A percentile compares a stretch with the other conserved stretches of the same genome.
Evolutionary conservation across 306 rosid species (phyloP).

Genomic region (Lathyrus sativus): DNA sequence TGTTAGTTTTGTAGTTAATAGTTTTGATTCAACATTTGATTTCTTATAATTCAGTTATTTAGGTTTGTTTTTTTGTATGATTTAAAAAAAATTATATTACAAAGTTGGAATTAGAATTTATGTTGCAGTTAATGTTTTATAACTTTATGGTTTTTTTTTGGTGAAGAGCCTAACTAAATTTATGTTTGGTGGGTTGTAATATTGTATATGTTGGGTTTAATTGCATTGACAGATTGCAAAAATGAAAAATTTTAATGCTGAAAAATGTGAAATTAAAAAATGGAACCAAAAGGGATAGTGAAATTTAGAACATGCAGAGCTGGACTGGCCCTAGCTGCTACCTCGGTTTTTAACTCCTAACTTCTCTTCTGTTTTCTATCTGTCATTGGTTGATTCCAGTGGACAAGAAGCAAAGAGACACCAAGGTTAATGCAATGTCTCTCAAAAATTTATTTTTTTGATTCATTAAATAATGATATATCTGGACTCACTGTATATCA

Average conservation of each 20-base stretch:
- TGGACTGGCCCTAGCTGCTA: conserved; percentile 36
- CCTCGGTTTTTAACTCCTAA: conserved; percentile 16
- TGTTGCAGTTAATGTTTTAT: conserved; percentile 31
- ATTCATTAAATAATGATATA: no score
- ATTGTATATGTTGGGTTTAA: conserved; percentile 31
- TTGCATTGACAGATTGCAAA: conserved; percentile 4
- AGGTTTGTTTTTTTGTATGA: background rate
- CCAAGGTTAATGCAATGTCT: conserved; percentile 35
- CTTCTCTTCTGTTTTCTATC: conserved; percentile 28
- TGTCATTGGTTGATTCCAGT: background rate
- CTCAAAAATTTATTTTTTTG: no score
- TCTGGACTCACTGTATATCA: no score
- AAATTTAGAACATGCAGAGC: conserved; percentile 27
- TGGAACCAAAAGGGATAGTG: background rate
- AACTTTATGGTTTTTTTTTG: background rate
- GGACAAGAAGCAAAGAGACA: conserved; percentile 34
- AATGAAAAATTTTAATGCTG: background rate
- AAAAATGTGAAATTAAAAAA: background rate
- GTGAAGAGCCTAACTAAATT: conserved; percentile 33
- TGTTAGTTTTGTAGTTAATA: conserved; percentile 34
- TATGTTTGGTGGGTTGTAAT: conserved; percentile 39
- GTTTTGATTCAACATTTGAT: conserved; percentile 47
- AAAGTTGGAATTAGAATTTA: conserved; percentile 16
- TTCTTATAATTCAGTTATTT: conserved; percentile 41
- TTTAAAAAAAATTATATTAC: background rate